Evolutionary conservation across 306 rosid species (phyloP).

Genomic region (Ormosia semicastrata): DNA sequence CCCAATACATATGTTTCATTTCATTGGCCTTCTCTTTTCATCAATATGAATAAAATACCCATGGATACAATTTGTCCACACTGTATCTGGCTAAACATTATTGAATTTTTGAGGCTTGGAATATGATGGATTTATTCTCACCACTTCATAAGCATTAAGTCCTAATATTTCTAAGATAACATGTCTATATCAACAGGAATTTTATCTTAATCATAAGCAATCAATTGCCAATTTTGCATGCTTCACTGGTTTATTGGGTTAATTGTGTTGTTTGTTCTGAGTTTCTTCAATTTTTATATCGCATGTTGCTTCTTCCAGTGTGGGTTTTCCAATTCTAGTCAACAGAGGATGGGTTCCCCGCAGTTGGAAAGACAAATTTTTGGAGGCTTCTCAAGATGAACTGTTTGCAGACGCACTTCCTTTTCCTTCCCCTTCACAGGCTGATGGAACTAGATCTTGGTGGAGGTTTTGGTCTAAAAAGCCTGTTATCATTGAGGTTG

Average conservation of each 20-base stretch:
- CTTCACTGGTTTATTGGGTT: not conserved
- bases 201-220: not conserved
- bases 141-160: not conserved
- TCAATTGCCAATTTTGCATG: not conserved
- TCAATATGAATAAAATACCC: slow-evolving; percentile 8
- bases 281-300: slow-evolving; percentile 27
- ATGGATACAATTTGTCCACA: not conserved
- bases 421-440: slow-evolving; percentile 38
- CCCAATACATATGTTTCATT: not conserved
- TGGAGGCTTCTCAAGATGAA: slow-evolving; percentile 42
- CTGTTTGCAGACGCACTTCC: slow-evolving; percentile 35
- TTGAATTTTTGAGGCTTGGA: not conserved
- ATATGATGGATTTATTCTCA: not conserved
- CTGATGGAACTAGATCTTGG: slow-evolving; percentile 62
- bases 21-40: not conserved
- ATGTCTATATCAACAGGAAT: not conserved
- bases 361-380: slow-evolving; percentile 72
- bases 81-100: not conserved
- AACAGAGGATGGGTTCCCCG: slow-evolving; percentile 99
- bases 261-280: not conserved
- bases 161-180: not conserved
- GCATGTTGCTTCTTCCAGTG: slow-evolving; percentile 48
- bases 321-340: slow-evolving; percentile 66
- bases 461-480: slow-evolving; percentile 81
- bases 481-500: slow-evolving; percentile 54